phyloP scores from a whole-genome alignment of 2,329 filamentous ascomycete species.

The Neonectria faginata region DNA sequence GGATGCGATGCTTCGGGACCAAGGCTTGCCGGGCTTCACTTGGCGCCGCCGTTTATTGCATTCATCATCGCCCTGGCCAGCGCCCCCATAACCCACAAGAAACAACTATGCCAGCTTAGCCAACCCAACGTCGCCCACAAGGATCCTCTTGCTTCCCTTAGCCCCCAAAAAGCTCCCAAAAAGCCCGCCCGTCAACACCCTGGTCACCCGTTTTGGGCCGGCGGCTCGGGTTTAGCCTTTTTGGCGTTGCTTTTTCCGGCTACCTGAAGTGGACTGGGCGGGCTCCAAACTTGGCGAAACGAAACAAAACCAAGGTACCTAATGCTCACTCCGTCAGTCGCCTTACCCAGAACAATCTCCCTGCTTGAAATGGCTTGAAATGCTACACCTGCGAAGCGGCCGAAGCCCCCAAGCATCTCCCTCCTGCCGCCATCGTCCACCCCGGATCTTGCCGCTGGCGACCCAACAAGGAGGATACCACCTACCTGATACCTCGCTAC shows the following conservation, averaged over 20 bases:
- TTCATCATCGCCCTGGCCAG: conserved; percentile 12
- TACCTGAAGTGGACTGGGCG: conserved; percentile 19
- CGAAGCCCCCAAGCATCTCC: not conserved
- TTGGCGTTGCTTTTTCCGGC: conserved; percentile 25
- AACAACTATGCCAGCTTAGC: conserved; percentile 6
- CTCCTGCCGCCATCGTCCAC: not conserved
- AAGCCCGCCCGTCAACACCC: not conserved
- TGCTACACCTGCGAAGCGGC: not conserved
- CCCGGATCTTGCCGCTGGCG: not conserved
- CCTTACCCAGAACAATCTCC: not conserved
- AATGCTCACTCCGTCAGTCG: not conserved
- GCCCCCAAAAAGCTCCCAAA: conserved; percentile 2
- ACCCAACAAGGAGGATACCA: not conserved
- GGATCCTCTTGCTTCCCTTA: not conserved
- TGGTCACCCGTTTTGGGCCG: conserved; percentile 12
- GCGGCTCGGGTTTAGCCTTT: conserved; percentile 17
- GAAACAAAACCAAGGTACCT: conserved; percentile 17
- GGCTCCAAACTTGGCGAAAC: conserved; percentile 18
- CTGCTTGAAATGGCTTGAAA: not conserved
- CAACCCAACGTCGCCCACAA: conserved; percentile 21
- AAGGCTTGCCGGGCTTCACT: conserved; percentile 16
- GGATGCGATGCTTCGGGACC: conserved; percentile 7
- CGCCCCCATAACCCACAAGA: conserved; percentile 6
- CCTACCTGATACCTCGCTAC: too few relatives aligned
- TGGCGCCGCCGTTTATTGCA: conserved; percentile 28